Percentiles rank a stretch among this genome's conserved stretches.
Evolutionary conservation across 768 basidiomycete genomes (phyloP).

Genomic region (Naganishia onofrii): DNA sequence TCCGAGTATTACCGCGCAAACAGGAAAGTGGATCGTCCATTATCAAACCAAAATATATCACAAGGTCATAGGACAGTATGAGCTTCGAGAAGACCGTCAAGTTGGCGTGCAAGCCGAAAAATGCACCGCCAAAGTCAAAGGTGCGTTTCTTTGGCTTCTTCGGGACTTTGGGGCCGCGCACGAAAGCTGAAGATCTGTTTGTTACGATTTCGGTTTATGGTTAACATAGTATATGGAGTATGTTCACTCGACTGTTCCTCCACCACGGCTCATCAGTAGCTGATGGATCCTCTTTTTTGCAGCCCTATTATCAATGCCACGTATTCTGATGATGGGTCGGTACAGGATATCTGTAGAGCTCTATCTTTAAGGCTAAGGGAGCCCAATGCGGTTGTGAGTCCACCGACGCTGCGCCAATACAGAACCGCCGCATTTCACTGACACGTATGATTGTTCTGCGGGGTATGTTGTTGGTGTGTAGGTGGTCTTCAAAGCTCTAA

Average conservation of each 20-base stretch:
- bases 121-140: slow-evolving; percentile 92
- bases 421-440: background rate
- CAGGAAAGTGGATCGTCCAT: background rate
- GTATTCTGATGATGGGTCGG: slow-evolving; percentile 90
- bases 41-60: background rate
- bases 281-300: background rate
- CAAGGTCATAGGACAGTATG: slow-evolving; percentile 29
- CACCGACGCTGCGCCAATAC: background rate
- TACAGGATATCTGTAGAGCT: slow-evolving; percentile 89
- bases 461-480: slow-evolving; percentile 50
- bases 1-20: background rate
- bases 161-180: background rate
- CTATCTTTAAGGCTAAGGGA: slow-evolving; percentile 80
- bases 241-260: background rate
- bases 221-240: slow-evolving; percentile 13
- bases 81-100: slow-evolving; percentile 71
- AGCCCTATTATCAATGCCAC: slow-evolving; percentile 87
- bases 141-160: slow-evolving; percentile 54
- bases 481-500: slow-evolving; percentile 97
- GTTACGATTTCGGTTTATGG: too few species aligned
- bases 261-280: background rate
- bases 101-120: slow-evolving; percentile 94
- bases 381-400: slow-evolving; percentile 79
- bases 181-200: background rate
- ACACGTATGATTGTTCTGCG: too few species aligned